These are phyloP conservation scores for Artemisia annua DNA, from an alignment of 129 eudicot genomes.

Conservation along the genomic window DNA sequence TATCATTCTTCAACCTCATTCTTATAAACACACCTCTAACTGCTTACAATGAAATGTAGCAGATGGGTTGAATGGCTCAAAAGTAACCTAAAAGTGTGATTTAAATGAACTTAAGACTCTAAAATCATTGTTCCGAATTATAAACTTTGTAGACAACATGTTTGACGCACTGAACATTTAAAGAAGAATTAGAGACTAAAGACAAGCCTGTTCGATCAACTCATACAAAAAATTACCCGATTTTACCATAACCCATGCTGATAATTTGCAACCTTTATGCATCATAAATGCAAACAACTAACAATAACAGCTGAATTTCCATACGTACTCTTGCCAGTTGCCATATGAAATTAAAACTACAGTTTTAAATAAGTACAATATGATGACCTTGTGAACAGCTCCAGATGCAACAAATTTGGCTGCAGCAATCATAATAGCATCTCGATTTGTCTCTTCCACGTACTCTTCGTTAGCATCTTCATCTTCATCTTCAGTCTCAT, in stretches of 20 bases:
- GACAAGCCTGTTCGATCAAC: neutral
- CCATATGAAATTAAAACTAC: neutral
- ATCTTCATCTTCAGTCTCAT: slow-evolving; percentile 87
- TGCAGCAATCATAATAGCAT: slow-evolving; percentile 81
- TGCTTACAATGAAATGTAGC: neutral
- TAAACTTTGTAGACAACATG: neutral
- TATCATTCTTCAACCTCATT: no score
- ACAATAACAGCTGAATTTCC: neutral
- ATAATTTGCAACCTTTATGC: neutral
- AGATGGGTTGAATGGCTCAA: neutral
- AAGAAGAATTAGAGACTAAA: neutral
- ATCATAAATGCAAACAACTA: slow-evolving; percentile 3
- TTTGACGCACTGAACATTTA: neutral
- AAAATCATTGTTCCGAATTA: neutral
- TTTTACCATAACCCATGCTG: neutral
- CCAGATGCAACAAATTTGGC: slow-evolving; percentile 74
- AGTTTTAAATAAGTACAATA: neutral
- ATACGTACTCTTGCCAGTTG: no score
- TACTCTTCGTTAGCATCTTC: slow-evolving; percentile 83
- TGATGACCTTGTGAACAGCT: slow-evolving; percentile 73
- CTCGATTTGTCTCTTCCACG: slow-evolving; percentile 80
- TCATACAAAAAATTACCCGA: neutral
- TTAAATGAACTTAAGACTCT: neutral
- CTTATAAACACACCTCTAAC: no score
- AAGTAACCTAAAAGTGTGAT: neutral